Evolutionary conservation across 106 monocot species (phyloP).

Genomic region (Dioscorea dumetorum): DNA sequence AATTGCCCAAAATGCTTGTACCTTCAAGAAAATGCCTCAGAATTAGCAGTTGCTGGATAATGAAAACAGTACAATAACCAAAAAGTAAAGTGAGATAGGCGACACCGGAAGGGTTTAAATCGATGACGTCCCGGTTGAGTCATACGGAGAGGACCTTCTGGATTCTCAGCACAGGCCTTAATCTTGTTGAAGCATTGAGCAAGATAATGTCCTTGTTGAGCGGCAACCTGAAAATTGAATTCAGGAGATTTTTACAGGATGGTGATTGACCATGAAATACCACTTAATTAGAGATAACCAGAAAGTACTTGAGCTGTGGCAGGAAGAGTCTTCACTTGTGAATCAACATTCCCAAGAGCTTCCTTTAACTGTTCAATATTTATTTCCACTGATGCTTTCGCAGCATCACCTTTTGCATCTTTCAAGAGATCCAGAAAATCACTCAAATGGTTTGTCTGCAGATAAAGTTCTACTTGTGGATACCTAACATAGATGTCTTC

Average conservation of each 20-base stretch:
- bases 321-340: conserved; percentile 52
- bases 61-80: no score
- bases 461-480: conserved; percentile 42
- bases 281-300: neutral
- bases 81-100: neutral
- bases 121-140: conserved; percentile 41
- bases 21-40: conserved; percentile 19
- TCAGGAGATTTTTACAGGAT: neutral
- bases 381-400: conserved; percentile 36
- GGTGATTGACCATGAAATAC: neutral
- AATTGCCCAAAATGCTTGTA: conserved; percentile 92
- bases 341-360: conserved; percentile 45
- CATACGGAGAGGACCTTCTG: conserved; percentile 55
- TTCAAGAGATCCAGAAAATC: conserved; percentile 31
- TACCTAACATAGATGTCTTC: conserved; percentile 48
- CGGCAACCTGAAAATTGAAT: conserved; percentile 37
- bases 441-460: conserved; percentile 55
- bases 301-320: conserved; percentile 62
- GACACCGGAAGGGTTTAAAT: conserved; percentile 60
- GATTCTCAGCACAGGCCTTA: conserved; percentile 28
- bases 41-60: neutral
- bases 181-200: conserved; percentile 58
- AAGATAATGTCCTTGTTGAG: conserved; percentile 65
- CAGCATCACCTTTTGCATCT: conserved; percentile 29
- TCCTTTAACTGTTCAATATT: conserved; percentile 60